Evolutionary conservation across 768 basidiomycete species (phyloP).

Genomic region (Phanerodontia chrysosporium): DNA sequence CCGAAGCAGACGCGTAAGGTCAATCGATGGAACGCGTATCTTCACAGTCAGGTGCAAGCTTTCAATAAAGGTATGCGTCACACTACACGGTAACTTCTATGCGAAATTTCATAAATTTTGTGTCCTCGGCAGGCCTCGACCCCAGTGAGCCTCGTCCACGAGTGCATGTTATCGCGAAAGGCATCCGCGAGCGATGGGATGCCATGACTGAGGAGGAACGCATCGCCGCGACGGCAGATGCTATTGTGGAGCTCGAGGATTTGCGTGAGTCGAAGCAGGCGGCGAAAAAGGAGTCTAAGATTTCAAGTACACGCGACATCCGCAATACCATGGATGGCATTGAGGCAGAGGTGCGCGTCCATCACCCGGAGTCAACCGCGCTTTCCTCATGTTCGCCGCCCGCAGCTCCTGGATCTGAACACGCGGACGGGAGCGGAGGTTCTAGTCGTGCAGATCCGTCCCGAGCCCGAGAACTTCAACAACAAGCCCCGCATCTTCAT

Average conservation of each 20-base stretch:
- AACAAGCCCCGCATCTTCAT: neutral
- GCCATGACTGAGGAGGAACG: conserved; percentile 6
- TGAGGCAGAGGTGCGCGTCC: conserved; percentile 3
- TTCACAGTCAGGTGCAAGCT: conserved; percentile 1
- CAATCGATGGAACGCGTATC: conserved; percentile 1
- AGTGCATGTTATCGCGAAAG: neutral
- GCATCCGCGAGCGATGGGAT: conserved; percentile 2
- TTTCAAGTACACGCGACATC: neutral
- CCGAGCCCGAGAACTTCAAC: neutral
- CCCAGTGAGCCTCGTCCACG: neutral
- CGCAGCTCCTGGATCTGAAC: conserved; percentile 1
- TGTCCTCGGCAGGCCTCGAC: neutral
- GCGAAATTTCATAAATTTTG: neutral
- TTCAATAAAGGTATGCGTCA: neutral
- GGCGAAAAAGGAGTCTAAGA: neutral
- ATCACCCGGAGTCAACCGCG: neutral
- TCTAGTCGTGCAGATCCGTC: conserved; percentile 2
- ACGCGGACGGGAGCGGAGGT: conserved; percentile 7
- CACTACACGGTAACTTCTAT: neutral
- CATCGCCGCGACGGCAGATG: neutral
- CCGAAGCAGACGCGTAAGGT: conserved; percentile 4
- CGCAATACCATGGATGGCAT: conserved; percentile 1
- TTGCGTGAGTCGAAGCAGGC: conserved; percentile 5
- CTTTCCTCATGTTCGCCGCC: neutral
- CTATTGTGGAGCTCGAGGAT: neutral